Percentiles rank a stretch among this genome's conserved stretches.
phyloP scores from a whole-genome alignment of 108 stramenopile genomes.

The Pseudonitzschia multiseries region DNA sequence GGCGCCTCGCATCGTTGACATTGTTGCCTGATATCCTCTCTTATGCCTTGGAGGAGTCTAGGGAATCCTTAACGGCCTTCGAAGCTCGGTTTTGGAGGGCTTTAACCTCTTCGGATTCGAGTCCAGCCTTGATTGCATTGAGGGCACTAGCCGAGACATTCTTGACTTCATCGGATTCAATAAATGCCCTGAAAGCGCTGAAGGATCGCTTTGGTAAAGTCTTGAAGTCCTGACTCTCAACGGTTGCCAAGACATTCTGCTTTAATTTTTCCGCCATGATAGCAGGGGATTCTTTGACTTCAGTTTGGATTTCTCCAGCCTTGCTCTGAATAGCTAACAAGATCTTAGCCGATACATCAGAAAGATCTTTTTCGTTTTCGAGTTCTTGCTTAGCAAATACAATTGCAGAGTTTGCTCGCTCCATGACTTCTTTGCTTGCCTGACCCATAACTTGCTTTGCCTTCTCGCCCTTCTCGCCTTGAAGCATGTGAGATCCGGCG shows the following conservation, averaged over 20 bases:
- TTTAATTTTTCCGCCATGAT: conserved; percentile 13
- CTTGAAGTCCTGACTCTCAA: conserved; percentile 23
- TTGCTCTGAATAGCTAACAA: conserved; percentile 12
- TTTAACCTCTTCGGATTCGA: conserved; percentile 25
- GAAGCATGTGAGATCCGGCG: conserved; percentile 21
- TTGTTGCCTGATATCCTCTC: neutral
- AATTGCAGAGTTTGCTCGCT: conserved; percentile 14
- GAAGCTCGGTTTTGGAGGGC: conserved; percentile 20
- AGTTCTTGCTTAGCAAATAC: conserved; percentile 15
- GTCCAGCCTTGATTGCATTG: conserved; percentile 16
- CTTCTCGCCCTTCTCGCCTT: conserved; percentile 16
- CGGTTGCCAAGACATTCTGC: conserved; percentile 7
- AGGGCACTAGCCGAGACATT: neutral
- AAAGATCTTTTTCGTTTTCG: conserved; percentile 24
- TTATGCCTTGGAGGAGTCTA: conserved; percentile 10
- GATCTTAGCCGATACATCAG: conserved; percentile 14
- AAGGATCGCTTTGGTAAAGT: conserved; percentile 11
- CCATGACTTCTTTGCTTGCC: conserved; percentile 6
- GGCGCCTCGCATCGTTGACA: neutral
- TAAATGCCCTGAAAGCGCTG: conserved; percentile 2
- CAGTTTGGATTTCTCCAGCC: conserved; percentile 1
- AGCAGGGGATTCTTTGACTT: neutral
- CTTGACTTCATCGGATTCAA: conserved; percentile 30
- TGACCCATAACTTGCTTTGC: conserved; percentile 11
- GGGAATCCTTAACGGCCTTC: conserved; percentile 16